Base-by-base conservation (phyloP, 2,329 filamentous ascomycete genomes). In the Setomelanomma holmii region DNA sequence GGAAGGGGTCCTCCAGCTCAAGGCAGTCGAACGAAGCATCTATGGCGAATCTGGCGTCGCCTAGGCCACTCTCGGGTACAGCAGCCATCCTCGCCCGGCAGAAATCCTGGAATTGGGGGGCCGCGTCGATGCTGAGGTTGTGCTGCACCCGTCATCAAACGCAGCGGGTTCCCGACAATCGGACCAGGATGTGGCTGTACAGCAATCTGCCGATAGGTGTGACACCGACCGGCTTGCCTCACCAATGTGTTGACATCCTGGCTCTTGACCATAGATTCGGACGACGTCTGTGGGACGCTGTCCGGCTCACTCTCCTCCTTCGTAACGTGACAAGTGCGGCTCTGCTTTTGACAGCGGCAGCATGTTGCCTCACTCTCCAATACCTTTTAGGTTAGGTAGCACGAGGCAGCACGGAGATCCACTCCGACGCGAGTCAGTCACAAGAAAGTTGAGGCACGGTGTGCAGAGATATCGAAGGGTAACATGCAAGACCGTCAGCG, bases 371-470 rank as follows among this genome's bases (percentile, higher is more conserved):
- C 14, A 7, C 7, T 8, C n/a, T 17, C n/a, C 16, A n/a, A 17
- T 36, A 16, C 8, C 14, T 17, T 10, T 36, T 16, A 7, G 3
- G 7, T 36, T 8, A 16, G 16, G 34, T 14, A 30, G 10, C 27
- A 36, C n/a, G 16, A 23, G 20, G 22, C 14, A 12, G 19, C 19
- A n/a, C 22, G 19, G 19, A 16, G 38, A 34, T 16, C 40, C 27
- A 40, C 16, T 40, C 24, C 38, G 23, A 12, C 17, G 22, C 21
- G 36, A 23, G 51, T 17, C 17, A 22, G 30, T 41, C 30, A 43
- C 51, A 33, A 39, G 36, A 34, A 55, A 43, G 51, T 40, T 38
- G 57, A 33, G 55, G 24, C 52, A 68, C 55, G 65, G 63, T 56
- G 47, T 50, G 45, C 47, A 58, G 22, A 19, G 54, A 20, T 51